Percentiles rank a stretch among this genome's conserved stretches.
These are phyloP conservation scores for Phytophthora ohioensis DNA, from an alignment of 352 stramenopile genomes.

Conservation along the genomic window DNA sequence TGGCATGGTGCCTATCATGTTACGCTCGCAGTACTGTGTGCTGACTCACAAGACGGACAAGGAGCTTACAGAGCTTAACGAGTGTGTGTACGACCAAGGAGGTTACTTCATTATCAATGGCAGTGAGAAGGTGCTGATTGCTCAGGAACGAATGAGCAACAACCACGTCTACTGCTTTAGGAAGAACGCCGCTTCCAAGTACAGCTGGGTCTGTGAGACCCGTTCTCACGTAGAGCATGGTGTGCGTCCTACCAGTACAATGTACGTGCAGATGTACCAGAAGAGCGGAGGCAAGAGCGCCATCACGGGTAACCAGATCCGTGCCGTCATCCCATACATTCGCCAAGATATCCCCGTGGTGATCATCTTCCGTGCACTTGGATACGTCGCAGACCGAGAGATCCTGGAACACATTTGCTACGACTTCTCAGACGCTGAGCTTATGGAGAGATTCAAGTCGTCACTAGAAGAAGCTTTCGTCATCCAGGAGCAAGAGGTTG, in stretches of 20 bases:
- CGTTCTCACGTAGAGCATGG: constrained; percentile 97
- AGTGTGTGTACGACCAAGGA: constrained; percentile 99
- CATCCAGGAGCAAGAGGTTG: constrained; percentile 98
- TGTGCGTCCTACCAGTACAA: constrained; percentile 95
- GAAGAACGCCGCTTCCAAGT: constrained; percentile 98
- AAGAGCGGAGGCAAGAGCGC: constrained; percentile 94
- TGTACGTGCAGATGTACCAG: constrained; percentile 99
- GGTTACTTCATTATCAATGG: constrained; percentile 99
- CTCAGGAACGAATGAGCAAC: constrained; percentile 99
- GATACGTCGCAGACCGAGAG: constrained; percentile 96
- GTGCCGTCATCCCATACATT: constrained; percentile 98
- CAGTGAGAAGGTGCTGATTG: constrained; percentile 98
- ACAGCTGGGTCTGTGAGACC: constrained; percentile 97
- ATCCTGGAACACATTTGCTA: constrained; percentile 99
- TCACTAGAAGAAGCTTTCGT: constrained; percentile 99
- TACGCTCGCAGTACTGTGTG: constrained; percentile 97
- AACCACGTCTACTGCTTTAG: constrained; percentile 99
- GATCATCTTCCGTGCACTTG: constrained; percentile 99
- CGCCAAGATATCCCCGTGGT: constrained; percentile 98
- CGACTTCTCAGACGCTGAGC: constrained; percentile 98
- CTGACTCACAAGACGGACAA: constrained; percentile 94
- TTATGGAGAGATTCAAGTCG: constrained; percentile 99
- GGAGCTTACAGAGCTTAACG: constrained; percentile 94
- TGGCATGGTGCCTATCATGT: constrained; percentile 99
- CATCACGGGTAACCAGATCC: constrained; percentile 99